Evolutionary conservation across 345 rosid genomes (phyloP).

Genomic region (Eucalyptus coolabah): DNA sequence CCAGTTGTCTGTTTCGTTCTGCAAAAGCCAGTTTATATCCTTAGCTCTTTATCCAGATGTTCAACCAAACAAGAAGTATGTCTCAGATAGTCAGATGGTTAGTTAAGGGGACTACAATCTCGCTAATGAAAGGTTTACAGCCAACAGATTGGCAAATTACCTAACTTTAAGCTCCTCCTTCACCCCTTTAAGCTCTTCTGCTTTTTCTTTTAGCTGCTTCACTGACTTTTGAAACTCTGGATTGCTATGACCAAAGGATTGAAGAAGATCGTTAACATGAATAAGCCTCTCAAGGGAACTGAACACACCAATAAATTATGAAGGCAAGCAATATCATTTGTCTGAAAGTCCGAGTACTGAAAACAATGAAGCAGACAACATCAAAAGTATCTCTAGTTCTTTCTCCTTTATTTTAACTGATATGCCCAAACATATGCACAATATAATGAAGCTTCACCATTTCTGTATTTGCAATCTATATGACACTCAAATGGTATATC

Average conservation of each 20-base stretch:
- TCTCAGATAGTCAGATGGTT: conserved; percentile 8
- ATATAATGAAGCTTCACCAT: background rate
- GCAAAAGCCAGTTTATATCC: conserved; percentile 63
- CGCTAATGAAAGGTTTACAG: background rate
- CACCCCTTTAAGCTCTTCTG: conserved; percentile 54
- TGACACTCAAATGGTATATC: background rate
- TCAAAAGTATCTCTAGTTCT: background rate
- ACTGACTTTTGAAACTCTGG: conserved; percentile 67
- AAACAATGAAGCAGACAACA: background rate
- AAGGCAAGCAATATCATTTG: background rate
- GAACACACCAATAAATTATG: background rate
- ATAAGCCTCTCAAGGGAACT: background rate
- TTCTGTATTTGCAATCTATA: background rate
- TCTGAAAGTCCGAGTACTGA: background rate
- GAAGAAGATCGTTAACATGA: background rate
- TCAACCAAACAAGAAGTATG: conserved; percentile 16
- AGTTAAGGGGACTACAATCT: conserved; percentile 13
- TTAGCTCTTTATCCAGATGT: conserved; percentile 28
- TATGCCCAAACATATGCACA: background rate
- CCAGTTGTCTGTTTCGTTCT: conserved; percentile 90
- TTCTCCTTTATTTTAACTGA: background rate
- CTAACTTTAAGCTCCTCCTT: conserved; percentile 67
- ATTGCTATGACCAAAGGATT: conserved; percentile 28
- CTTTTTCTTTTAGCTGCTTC: conserved; percentile 69
- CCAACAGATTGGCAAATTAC: conserved; percentile 21